These are phyloP conservation scores for Fusarium sp. DNA, from an alignment of 2,329 filamentous ascomycete species.

Conservation along the genomic window DNA sequence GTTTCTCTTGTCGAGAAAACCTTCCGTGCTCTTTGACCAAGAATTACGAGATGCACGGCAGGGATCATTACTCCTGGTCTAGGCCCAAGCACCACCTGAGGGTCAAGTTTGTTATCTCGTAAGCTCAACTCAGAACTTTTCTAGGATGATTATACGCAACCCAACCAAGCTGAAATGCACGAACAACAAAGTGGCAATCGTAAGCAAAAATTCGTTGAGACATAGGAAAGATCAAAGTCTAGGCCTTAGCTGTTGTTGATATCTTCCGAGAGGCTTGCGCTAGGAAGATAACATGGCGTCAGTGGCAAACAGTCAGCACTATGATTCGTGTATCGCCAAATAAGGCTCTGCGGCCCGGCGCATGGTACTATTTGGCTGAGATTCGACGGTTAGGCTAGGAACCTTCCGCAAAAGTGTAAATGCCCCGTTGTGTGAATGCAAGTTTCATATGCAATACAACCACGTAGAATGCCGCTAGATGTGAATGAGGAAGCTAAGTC, in stretches of 20 bases:
- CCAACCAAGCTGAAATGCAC: slow-evolving; percentile 15
- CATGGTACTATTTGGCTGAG: not conserved
- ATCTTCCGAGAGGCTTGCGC: not conserved
- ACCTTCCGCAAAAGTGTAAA: slow-evolving; percentile 2
- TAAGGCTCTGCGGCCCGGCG: slow-evolving; percentile 23
- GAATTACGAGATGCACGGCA: not conserved
- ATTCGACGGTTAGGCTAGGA: not conserved
- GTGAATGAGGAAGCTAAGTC: slow-evolving; percentile 23
- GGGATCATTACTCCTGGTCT: not conserved
- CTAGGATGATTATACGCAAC: slow-evolving; percentile 25
- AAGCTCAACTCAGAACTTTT: not conserved
- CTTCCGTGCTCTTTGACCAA: not conserved
- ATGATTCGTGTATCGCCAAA: not conserved
- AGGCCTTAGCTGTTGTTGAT: not conserved
- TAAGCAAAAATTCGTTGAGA: slow-evolving; percentile 4
- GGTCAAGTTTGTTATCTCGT: not conserved
- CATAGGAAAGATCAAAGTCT: not conserved
- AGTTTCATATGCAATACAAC: slow-evolving; percentile 3
- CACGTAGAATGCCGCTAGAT: not conserved
- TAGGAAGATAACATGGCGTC: slow-evolving; percentile 1
- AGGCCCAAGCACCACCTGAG: no score
- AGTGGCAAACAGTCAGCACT: not conserved
- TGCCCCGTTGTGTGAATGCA: not conserved
- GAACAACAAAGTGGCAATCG: slow-evolving; percentile 11
- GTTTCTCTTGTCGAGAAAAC: not conserved